Evolutionary conservation across 2,329 filamentous ascomycete genomes (phyloP).

Genomic region (Cryphonectria parasitica): DNA sequence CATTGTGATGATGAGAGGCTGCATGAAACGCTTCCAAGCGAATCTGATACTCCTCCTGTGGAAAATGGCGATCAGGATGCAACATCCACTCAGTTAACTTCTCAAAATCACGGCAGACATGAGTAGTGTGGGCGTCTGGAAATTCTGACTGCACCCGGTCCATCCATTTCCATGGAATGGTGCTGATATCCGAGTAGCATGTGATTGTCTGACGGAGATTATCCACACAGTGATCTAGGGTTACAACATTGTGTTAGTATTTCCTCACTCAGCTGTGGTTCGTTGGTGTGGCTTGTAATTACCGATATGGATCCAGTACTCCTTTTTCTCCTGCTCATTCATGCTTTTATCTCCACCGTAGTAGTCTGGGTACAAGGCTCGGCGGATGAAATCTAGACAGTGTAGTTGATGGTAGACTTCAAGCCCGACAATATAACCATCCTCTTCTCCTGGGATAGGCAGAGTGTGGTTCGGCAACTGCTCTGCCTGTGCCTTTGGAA

Average conservation of each 20-base stretch:
- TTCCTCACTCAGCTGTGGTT: no score
- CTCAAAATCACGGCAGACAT: slow-evolving; percentile 25
- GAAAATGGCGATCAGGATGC: slow-evolving; percentile 22
- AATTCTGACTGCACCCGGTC: slow-evolving; percentile 22
- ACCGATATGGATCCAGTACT: background rate
- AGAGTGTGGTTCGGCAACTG: background rate
- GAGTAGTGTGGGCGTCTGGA: slow-evolving; percentile 21
- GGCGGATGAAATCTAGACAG: background rate
- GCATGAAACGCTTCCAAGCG: slow-evolving; percentile 17
- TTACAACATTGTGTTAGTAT: background rate
- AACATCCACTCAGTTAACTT: slow-evolving; percentile 25
- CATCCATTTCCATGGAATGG: slow-evolving; percentile 24
- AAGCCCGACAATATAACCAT: background rate
- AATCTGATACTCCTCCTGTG: slow-evolving; percentile 25
- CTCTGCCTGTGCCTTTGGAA: background rate
- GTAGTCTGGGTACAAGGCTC: background rate
- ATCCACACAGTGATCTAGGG: background rate
- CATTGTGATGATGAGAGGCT: slow-evolving; percentile 2
- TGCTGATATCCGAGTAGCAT: slow-evolving; percentile 23
- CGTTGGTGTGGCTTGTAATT: background rate
- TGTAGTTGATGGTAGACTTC: background rate
- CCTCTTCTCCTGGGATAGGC: background rate
- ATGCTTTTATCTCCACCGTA: background rate
- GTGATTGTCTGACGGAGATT: slow-evolving; percentile 26
- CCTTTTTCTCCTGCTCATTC: background rate